phyloP scores from a whole-genome alignment of 345 rosid species.

The Rhodamnia argentea region DNA sequence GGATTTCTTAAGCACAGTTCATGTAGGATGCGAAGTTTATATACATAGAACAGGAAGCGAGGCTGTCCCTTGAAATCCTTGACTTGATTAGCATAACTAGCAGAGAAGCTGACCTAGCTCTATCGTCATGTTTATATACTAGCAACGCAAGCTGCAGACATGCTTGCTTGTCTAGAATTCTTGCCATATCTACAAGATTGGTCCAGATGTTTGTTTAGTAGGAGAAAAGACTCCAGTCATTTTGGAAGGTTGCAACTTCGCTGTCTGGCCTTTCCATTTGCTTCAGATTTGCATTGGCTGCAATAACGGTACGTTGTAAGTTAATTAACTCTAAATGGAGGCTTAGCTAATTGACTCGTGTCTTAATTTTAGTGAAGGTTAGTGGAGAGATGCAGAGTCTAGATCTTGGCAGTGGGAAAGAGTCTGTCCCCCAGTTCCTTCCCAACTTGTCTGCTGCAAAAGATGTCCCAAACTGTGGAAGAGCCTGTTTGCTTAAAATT shows the following conservation, averaged over 20 bases:
- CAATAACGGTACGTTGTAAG: rapidly evolving
- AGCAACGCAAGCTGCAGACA: neutral
- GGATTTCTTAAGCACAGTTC: no score
- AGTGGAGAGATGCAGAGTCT: neutral
- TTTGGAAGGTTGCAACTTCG: neutral
- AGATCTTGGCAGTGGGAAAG: neutral
- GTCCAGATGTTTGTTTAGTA: neutral
- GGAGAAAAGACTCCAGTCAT: neutral
- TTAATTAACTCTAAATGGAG: neutral
- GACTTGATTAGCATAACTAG: no score
- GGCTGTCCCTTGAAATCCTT: no score
- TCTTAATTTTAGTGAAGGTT: neutral
- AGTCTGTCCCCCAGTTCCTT: neutral
- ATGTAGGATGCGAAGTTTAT: no score
- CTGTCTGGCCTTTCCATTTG: neutral
- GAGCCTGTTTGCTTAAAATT: neutral
- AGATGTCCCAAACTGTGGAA: neutral
- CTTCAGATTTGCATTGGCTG: neutral
- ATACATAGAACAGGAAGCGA: no score
- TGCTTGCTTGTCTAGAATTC: neutral
- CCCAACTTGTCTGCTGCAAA: neutral
- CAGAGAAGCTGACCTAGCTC: neutral
- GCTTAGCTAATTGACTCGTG: neutral
- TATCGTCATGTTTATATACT: neutral
- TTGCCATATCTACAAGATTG: neutral